Conservation (phyloP, 2,329 filamentous ascomycete species). For the Torrubiella hemipterigena region DNA sequence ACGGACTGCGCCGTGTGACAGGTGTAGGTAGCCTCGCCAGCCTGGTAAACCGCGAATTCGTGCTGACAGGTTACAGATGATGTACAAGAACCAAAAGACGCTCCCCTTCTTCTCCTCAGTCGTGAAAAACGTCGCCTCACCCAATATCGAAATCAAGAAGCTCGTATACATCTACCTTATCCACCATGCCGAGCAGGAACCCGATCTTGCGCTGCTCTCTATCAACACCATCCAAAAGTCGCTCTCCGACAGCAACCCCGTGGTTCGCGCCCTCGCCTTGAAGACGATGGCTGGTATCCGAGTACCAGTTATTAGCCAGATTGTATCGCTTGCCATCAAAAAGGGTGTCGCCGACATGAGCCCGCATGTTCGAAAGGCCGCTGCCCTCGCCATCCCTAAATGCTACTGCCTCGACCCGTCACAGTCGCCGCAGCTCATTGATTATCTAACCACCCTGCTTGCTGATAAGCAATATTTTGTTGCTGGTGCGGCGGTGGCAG, state of each 20-base stretch:
- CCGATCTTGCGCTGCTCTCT: constrained; percentile 85
- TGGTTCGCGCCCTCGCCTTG: constrained; percentile 81
- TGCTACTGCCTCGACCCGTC: constrained; percentile 84
- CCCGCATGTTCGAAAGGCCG: constrained; percentile 82
- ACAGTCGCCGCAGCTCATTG: constrained; percentile 73
- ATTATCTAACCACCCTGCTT: constrained; percentile 66
- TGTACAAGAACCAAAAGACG: constrained; percentile 82
- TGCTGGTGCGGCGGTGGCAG: constrained; percentile 81
- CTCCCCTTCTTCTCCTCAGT: constrained; percentile 93
- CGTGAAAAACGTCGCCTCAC: constrained; percentile 93
- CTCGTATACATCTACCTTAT: constrained; percentile 97
- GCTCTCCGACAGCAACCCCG: constrained; percentile 80
- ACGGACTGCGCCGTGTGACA: constrained; percentile 80
- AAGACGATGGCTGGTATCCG: constrained; percentile 95
- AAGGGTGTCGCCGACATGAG: constrained; percentile 91
- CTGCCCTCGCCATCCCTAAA: constrained; percentile 88
- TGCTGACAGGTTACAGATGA: constrained; percentile 52
- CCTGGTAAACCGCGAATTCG: constrained; percentile 4
- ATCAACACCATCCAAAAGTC: constrained; percentile 99
- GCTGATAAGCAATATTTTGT: constrained; percentile 94
- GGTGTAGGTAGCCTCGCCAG: constrained; percentile 45
- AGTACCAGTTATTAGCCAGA: constrained; percentile 97
- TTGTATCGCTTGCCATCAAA: constrained; percentile 91
- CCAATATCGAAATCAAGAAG: constrained; percentile 92
- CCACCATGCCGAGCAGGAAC: constrained; percentile 90